These are phyloP conservation scores for Aspergillus funiculosus DNA, from an alignment of 495 filamentous ascomycete species.

Conservation along the genomic window DNA sequence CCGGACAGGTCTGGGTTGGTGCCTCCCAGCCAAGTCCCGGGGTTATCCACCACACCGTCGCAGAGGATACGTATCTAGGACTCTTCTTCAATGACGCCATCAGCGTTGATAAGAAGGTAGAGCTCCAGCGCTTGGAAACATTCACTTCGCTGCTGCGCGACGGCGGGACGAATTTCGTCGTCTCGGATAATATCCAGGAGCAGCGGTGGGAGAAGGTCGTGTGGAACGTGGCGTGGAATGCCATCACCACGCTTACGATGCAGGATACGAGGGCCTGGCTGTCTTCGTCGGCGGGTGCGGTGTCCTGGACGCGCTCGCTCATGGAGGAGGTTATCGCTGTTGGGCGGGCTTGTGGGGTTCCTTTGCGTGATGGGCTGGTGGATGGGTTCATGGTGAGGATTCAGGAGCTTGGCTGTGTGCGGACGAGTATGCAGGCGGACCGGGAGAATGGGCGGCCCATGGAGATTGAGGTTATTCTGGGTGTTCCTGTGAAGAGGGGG, in stretches of 20 bases:
- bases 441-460: slow-evolving; percentile 42
- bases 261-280: slow-evolving; percentile 48
- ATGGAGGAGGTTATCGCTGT: slow-evolving; percentile 49
- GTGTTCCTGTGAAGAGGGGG: slow-evolving; percentile 45
- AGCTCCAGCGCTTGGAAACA: slow-evolving; percentile 24
- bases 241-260: slow-evolving; percentile 44
- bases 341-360: slow-evolving; percentile 38
- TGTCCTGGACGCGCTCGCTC: slow-evolving; percentile 35
- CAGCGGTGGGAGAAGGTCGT: slow-evolving; percentile 51
- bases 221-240: slow-evolving; percentile 53
- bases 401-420: slow-evolving; percentile 35
- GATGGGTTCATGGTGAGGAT: slow-evolving; percentile 41
- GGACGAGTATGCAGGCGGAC: slow-evolving; percentile 54
- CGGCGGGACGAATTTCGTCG: slow-evolving; percentile 36
- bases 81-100: slow-evolving; percentile 38
- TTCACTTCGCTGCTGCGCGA: slow-evolving; percentile 35
- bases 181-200: slow-evolving; percentile 41
- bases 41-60: slow-evolving; percentile 38
- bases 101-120: slow-evolving; percentile 6
- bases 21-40: slow-evolving; percentile 44
- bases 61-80: slow-evolving; percentile 43
- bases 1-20: slow-evolving; percentile 42
- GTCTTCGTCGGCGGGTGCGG: slow-evolving; percentile 36
- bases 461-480: slow-evolving; percentile 54
- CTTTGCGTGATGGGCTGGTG: slow-evolving; percentile 33